Conservation (phyloP, 1,139 yeast genomes). For the Kodamaea suecica region DNA sequence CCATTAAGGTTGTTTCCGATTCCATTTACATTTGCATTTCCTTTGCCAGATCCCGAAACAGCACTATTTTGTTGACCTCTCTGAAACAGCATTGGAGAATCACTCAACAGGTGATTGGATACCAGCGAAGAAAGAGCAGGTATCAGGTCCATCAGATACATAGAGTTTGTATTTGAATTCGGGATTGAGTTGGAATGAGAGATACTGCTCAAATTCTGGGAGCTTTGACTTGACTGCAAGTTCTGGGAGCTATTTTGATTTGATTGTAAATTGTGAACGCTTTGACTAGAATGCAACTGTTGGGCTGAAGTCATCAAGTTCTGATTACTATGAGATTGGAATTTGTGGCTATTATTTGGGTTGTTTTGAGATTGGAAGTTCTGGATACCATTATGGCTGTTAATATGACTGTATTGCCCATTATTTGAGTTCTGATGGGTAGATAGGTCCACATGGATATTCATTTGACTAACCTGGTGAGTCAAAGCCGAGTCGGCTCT, state of each 20-base stretch:
- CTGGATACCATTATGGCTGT: too few species aligned
- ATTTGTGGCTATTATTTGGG: neutral
- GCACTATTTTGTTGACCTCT: slow-evolving; percentile 12
- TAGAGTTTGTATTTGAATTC: neutral
- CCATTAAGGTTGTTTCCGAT: neutral
- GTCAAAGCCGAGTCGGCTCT: neutral
- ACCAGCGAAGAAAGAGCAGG: slow-evolving; percentile 38
- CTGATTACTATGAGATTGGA: neutral
- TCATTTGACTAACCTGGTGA: neutral
- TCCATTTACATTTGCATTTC: too few species aligned
- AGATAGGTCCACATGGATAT: neutral
- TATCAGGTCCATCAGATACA: slow-evolving; percentile 43
- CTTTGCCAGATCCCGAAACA: too few species aligned
- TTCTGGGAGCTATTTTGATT: too few species aligned
- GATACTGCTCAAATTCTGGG: too few species aligned
- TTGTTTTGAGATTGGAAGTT: neutral
- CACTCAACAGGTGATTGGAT: slow-evolving; percentile 36
- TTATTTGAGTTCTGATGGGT: too few species aligned
- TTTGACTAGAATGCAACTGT: neutral
- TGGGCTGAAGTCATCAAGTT: too few species aligned
- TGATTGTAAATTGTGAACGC: too few species aligned
- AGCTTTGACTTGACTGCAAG: neutral
- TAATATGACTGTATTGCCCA: too few species aligned
- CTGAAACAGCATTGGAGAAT: slow-evolving; percentile 26
- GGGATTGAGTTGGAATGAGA: neutral